Percentiles rank a stretch among this genome's conserved stretches.
These are phyloP conservation scores for Colletotrichum phormii DNA, from an alignment of 2,329 filamentous ascomycete genomes.

Conservation along the genomic window DNA sequence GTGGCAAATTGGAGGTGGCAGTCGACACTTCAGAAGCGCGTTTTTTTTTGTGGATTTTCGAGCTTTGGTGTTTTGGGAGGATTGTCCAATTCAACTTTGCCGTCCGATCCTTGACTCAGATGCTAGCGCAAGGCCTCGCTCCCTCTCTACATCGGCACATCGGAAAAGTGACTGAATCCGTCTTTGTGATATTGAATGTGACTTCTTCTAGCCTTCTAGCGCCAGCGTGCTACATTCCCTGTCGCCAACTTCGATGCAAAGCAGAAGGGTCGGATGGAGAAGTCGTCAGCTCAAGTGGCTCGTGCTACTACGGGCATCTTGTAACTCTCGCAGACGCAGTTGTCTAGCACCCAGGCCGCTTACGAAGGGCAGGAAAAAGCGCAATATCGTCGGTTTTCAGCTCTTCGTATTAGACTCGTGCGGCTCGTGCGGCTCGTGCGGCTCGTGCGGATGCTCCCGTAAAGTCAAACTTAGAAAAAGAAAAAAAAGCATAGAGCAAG, in stretches of 20 bases:
- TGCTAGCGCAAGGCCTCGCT: neutral
- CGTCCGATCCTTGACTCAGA: neutral
- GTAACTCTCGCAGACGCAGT: neutral
- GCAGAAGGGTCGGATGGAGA: neutral
- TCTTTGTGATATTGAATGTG: neutral
- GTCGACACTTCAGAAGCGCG: neutral
- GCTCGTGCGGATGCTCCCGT: neutral
- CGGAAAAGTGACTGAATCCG: neutral
- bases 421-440: neutral
- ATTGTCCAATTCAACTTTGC: neutral
- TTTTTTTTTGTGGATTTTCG: neutral
- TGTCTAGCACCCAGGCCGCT: neutral
- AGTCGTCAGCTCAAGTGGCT: neutral
- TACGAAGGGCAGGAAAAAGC: neutral
- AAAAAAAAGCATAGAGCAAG: neutral
- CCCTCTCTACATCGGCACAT: neutral
- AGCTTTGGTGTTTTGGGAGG: neutral
- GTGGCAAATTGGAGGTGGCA: neutral
- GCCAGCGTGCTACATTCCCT: neutral
- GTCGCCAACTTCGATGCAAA: neutral
- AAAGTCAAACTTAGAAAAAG: neutral
- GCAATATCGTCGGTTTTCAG: neutral
- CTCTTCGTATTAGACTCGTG: neutral
- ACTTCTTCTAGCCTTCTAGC: neutral
- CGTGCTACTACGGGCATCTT: neutral